Conservation (phyloP, 2,329 filamentous ascomycete genomes). For the Diaporthe amygdali region DNA sequence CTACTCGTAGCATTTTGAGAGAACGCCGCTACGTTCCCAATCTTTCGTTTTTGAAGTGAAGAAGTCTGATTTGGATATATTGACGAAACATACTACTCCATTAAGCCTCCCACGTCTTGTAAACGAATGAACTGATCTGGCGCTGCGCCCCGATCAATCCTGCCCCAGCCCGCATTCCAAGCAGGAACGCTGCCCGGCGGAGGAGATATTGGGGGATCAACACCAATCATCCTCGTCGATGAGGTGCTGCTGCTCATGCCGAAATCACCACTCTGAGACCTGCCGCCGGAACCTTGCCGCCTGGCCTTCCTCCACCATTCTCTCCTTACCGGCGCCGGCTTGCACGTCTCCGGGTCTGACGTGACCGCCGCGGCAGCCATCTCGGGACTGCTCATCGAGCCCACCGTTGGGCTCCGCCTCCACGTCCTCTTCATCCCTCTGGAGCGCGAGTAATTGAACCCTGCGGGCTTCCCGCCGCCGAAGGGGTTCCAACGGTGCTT, state of each 20-base stretch:
- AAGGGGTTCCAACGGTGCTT: constrained; percentile 51
- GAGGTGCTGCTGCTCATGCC: constrained; percentile 20
- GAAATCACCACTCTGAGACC: constrained; percentile 20
- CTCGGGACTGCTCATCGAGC: constrained; percentile 51
- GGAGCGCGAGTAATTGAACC: constrained; percentile 51
- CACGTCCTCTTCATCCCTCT: constrained; percentile 30
- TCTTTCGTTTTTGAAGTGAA: neutral
- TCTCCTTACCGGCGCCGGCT: constrained; percentile 23
- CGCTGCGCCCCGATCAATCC: constrained; percentile 39
- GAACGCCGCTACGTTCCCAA: neutral
- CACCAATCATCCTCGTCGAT: constrained; percentile 29
- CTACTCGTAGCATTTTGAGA: neutral
- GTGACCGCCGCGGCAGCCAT: constrained; percentile 36
- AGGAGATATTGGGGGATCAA: constrained; percentile 13
- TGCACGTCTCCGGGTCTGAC: constrained; percentile 26
- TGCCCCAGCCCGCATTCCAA: constrained; percentile 46
- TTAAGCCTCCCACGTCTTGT: constrained; percentile 42
- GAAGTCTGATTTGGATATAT: neutral
- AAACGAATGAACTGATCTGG: constrained; percentile 42
- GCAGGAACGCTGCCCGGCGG: constrained; percentile 36
- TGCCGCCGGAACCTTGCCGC: constrained; percentile 27
- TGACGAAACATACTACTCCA: constrained; percentile 27
- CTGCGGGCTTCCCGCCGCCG: constrained; percentile 54
- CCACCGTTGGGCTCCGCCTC: constrained; percentile 39
- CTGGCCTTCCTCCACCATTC: constrained; percentile 27